These are phyloP conservation scores for Podospora sp. DNA, from an alignment of 495 filamentous ascomycete species.

Conservation along the genomic window DNA sequence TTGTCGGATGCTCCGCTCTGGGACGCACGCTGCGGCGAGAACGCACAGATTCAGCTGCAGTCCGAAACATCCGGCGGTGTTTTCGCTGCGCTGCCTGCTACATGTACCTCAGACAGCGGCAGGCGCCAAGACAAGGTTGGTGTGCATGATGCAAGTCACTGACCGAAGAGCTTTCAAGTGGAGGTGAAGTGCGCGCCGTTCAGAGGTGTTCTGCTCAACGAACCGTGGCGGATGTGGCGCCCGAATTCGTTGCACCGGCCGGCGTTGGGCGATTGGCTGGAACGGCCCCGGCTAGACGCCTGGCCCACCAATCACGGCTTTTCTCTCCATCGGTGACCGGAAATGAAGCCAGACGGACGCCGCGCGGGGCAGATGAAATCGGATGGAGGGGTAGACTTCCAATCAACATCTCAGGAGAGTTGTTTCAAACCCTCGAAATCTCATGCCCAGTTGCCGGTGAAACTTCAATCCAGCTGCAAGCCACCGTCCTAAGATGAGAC, in stretches of 20 bases:
- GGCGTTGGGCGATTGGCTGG: conserved; percentile 6
- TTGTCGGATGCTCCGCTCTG: too few species aligned
- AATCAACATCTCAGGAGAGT: conserved; percentile 2
- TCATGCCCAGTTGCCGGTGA: conserved; percentile 4
- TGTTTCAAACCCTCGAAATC: conserved; percentile 3
- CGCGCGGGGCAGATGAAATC: neutral
- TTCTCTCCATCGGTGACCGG: neutral
- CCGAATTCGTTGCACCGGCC: neutral
- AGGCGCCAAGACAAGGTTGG: neutral
- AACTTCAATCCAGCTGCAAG: conserved; percentile 4
- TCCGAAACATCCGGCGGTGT: conserved; percentile 7
- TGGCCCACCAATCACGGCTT: conserved; percentile 20
- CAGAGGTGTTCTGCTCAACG: neutral
- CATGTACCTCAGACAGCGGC: conserved; percentile 5
- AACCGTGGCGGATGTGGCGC: conserved; percentile 11
- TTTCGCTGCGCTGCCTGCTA: neutral
- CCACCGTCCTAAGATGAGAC: neutral
- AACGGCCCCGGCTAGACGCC: neutral
- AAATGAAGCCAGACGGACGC: conserved; percentile 17
- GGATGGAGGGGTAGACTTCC: conserved; percentile 12
- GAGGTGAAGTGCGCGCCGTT: neutral
- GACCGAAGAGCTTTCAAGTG: neutral
- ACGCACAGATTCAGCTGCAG: neutral
- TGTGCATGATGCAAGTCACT: conserved; percentile 1
- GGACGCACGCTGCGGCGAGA: neutral